Evolutionary conservation across 2,329 filamentous ascomycete genomes (phyloP), one percentile per base, ranked within the genome.

Genomic region (Huntiella bhutanensis): DNA sequence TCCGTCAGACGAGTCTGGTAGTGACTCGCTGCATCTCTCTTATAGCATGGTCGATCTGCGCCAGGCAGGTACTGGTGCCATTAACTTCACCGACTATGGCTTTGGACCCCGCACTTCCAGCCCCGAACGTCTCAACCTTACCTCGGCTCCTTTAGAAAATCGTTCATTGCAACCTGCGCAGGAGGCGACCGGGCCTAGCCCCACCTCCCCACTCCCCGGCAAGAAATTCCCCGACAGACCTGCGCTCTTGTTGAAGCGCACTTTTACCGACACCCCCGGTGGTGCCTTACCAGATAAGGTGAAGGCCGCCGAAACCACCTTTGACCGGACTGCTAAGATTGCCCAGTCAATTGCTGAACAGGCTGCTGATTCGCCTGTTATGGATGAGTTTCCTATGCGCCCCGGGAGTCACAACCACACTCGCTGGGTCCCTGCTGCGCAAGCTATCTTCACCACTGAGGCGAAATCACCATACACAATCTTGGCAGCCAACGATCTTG

Each of bases 361-460:
- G 8, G 43, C 41, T 22, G 39, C n/a, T 8, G 16, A 36, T 12
- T 50, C 45, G 12, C 45, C 45, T n/a, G 41, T 50, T 2, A 33
- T 47, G 12, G 28, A 45, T 6, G 38, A 33, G 3, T 47, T 48
- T 12, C 45, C 45, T 15, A 37, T 41, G 32, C 42, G 45, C 34
- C 67, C 71, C 7, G 71, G 83, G n/a, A 88, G 95, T 60, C 82
- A 82, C 6, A 87, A 95, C 61, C 82, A 84, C 49, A 91, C 83
- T 55, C 77, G 91, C 60, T 94, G 86, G 77, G 79, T 82, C 11
- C 86, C 86, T 5, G 83, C 85, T 37, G 83, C 88, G 4, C 91
- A 98, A 60, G 91, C 91, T 45, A 95, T 98, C 48, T 98, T 98
- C 59, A 92, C 88, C 5, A 98, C 91, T n/a, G 84, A 93, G 60